phyloP scores from a whole-genome alignment of 108 stramenopile genomes.

The Skeletonema marinoi region DNA sequence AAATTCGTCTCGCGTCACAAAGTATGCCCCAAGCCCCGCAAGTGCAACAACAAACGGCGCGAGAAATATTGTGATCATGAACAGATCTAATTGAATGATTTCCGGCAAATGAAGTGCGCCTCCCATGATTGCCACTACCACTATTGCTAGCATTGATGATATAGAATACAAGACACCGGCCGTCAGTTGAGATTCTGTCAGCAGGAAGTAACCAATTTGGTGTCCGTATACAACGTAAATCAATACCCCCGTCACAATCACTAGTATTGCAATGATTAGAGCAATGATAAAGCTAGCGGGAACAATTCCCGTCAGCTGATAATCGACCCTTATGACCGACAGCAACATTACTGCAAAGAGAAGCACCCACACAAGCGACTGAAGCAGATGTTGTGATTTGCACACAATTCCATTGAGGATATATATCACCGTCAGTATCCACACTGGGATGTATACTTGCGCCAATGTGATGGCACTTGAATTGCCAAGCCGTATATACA shows the following conservation, averaged over 20 bases:
- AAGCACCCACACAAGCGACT: constrained; percentile 72
- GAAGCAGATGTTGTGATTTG: constrained; percentile 78
- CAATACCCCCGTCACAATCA: constrained; percentile 63
- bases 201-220: constrained; percentile 82
- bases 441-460: constrained; percentile 63
- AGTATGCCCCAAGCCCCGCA: constrained; percentile 83
- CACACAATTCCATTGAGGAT: constrained; percentile 82
- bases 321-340: constrained; percentile 69
- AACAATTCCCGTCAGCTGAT: constrained; percentile 45
- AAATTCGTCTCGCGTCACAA: constrained; percentile 83
- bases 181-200: constrained; percentile 83
- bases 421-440: constrained; percentile 73
- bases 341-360: constrained; percentile 66
- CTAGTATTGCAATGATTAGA: constrained; percentile 65
- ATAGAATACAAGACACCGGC: constrained; percentile 82
- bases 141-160: constrained; percentile 69
- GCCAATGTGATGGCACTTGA: constrained; percentile 49
- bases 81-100: constrained; percentile 44
- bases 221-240: constrained; percentile 86
- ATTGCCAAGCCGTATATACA: constrained; percentile 58
- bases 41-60: constrained; percentile 77
- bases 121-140: constrained; percentile 72
- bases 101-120: constrained; percentile 61
- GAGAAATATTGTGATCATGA: constrained; percentile 66
- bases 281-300: constrained; percentile 58